A percentile compares a stretch with the other conserved stretches of the same genome.
These are phyloP conservation scores for Ustilaginoidea virens DNA, from an alignment of 2,329 filamentous ascomycete species.

Conservation along the genomic window DNA sequence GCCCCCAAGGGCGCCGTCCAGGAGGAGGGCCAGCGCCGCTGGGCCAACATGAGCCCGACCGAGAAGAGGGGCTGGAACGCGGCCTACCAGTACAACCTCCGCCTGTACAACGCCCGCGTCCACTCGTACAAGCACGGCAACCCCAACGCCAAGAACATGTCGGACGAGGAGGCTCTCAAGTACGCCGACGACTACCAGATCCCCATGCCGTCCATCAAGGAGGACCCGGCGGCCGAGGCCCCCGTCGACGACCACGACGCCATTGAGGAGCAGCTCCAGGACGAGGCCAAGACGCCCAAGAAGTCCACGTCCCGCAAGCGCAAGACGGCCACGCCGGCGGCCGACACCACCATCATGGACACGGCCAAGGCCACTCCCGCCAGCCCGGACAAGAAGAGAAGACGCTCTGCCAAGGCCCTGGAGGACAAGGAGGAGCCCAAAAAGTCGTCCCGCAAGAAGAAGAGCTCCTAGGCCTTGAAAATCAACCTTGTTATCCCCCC, in stretches of 20 bases:
- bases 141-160: slow-evolving; percentile 41
- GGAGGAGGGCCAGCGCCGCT: slow-evolving; percentile 73
- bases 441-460: slow-evolving; percentile 46
- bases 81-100: slow-evolving; percentile 51
- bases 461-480: slow-evolving; percentile 24
- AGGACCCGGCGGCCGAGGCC: slow-evolving; percentile 15
- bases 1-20: slow-evolving; percentile 77
- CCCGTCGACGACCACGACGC: slow-evolving; percentile 34
- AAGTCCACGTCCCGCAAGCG: slow-evolving; percentile 38
- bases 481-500: too few species aligned
- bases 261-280: slow-evolving; percentile 42
- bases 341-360: slow-evolving; percentile 15
- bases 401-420: slow-evolving; percentile 39
- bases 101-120: slow-evolving; percentile 48
- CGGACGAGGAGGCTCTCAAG: slow-evolving; percentile 40
- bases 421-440: slow-evolving; percentile 42
- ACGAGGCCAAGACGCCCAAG: slow-evolving; percentile 41
- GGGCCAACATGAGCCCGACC: slow-evolving; percentile 58
- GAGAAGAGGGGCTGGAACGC: slow-evolving; percentile 59
- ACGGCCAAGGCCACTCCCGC: slow-evolving; percentile 25
- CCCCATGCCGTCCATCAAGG: slow-evolving; percentile 33
- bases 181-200: slow-evolving; percentile 46
- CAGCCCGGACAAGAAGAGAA: slow-evolving; percentile 49
- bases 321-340: slow-evolving; percentile 35
- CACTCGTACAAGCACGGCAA: slow-evolving; percentile 50